Conservation (phyloP, 176 grass and related monocot genomes). For the Aegilops umbellulata region DNA sequence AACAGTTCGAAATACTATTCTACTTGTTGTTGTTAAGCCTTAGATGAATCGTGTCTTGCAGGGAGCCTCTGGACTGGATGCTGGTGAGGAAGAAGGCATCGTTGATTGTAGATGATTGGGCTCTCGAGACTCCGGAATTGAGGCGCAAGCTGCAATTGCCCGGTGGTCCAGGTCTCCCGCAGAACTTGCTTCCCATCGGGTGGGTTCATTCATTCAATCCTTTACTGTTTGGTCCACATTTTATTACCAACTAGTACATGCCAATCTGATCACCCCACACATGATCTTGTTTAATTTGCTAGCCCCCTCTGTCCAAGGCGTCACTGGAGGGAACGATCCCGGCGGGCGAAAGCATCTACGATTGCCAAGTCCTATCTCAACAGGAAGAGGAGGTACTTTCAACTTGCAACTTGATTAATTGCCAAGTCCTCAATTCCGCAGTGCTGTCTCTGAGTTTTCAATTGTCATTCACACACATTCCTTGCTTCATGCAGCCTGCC, state of each 20-base stretch:
- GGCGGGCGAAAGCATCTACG: too few relatives aligned
- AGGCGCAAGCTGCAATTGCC: background rate
- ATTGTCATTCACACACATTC: background rate
- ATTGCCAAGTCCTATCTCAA: too few relatives aligned
- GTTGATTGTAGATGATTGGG: background rate
- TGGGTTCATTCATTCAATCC: background rate
- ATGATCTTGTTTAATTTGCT: too few relatives aligned
- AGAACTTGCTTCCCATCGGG: background rate
- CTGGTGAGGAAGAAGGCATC: background rate
- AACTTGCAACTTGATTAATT: too few relatives aligned
- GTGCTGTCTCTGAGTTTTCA: background rate
- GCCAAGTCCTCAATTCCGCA: too few relatives aligned
- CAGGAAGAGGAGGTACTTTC: too few relatives aligned
- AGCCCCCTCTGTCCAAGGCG: too few relatives aligned
- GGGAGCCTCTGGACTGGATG: background rate
- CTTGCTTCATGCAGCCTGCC: background rate
- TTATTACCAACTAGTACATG: too few relatives aligned
- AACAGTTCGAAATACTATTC: background rate
- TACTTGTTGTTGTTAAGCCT: background rate
- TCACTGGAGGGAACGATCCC: too few relatives aligned
- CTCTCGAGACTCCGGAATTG: background rate
- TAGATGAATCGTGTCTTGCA: background rate
- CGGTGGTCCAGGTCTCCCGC: background rate
- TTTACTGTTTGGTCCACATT: background rate
- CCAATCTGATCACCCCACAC: too few relatives aligned